Conservation (phyloP, 306 rosid genomes). For the Dryas alaskensis region DNA sequence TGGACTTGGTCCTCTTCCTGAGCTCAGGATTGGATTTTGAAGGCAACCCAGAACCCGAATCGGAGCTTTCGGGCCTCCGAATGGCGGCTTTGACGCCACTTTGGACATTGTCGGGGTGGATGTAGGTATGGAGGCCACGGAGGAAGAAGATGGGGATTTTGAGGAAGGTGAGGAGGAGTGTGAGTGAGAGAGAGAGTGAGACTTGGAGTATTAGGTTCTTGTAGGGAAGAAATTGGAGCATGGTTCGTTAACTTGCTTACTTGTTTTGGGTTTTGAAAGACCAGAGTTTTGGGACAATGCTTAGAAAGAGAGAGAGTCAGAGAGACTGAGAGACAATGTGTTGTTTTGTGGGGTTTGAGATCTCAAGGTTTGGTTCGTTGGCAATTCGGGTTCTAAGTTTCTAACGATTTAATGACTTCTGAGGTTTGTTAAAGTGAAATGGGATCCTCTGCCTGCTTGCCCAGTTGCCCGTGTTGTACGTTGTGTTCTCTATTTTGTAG, state of each 20-base stretch:
- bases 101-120: constrained; percentile 73
- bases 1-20: constrained; percentile 56
- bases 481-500: too few relatives aligned
- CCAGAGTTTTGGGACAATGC: neutral
- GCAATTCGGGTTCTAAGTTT: too few relatives aligned
- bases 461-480: too few relatives aligned
- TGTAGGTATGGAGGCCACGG: constrained; percentile 65
- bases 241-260: constrained; percentile 8
- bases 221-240: constrained; percentile 48
- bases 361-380: too few relatives aligned
- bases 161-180: constrained; percentile 52
- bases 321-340: too few relatives aligned
- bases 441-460: too few relatives aligned
- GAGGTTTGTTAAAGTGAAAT: too few relatives aligned
- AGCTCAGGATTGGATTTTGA: constrained; percentile 49
- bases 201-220: constrained; percentile 63
- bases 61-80: constrained; percentile 54
- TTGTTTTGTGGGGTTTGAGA: too few relatives aligned
- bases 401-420: too few relatives aligned
- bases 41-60: constrained; percentile 30
- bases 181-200: constrained; percentile 46
- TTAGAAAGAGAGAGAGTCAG: too few relatives aligned
- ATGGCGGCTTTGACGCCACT: constrained; percentile 65
- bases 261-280: neutral
- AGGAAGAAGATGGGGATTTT: constrained; percentile 68